Conservation (phyloP, 139 green algal genomes). For the Chlamydomonas incerta region DNA sequence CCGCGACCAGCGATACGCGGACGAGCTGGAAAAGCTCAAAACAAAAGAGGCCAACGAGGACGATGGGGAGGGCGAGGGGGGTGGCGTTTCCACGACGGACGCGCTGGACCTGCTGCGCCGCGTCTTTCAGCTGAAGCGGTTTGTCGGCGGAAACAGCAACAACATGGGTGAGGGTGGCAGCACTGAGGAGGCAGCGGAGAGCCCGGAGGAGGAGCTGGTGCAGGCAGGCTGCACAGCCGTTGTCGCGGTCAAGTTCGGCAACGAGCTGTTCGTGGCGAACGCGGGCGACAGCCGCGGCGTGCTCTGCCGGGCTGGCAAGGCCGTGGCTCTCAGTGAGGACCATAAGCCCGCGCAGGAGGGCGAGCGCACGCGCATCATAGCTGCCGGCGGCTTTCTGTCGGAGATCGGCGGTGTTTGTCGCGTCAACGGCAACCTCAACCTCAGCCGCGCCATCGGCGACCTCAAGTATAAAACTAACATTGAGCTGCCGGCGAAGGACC, state of each 20-base stretch:
- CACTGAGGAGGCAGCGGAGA: constrained; percentile 32
- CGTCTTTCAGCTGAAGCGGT: constrained; percentile 72
- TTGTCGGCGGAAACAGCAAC: constrained; percentile 49
- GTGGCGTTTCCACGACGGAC: constrained; percentile 56
- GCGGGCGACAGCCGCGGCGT: constrained; percentile 91
- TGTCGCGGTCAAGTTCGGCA: constrained; percentile 81
- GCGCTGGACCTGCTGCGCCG: constrained; percentile 71
- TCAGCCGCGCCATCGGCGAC: constrained; percentile 96
- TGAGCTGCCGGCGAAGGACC: constrained; percentile 67
- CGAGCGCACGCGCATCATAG: constrained; percentile 85
- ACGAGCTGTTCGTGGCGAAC: constrained; percentile 90
- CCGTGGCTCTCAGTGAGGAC: constrained; percentile 83
- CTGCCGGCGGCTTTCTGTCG: constrained; percentile 76
- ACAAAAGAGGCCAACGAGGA: constrained; percentile 60
- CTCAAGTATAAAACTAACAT: constrained; percentile 91
- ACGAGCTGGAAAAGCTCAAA: constrained; percentile 72
- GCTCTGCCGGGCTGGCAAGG: constrained; percentile 71
- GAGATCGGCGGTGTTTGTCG: constrained; percentile 67
- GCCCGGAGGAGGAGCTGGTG: constrained; percentile 57
- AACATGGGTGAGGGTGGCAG: constrained; percentile 26
- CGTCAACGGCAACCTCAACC: constrained; percentile 96
- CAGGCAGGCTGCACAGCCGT: constrained; percentile 90
- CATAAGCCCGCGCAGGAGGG: constrained; percentile 86
- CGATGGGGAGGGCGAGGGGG: constrained; percentile 50
- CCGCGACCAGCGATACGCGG: constrained; percentile 63